Base-by-base conservation (phyloP, 1,139 yeast genomes). In the Arxiozyma telluris region DNA sequence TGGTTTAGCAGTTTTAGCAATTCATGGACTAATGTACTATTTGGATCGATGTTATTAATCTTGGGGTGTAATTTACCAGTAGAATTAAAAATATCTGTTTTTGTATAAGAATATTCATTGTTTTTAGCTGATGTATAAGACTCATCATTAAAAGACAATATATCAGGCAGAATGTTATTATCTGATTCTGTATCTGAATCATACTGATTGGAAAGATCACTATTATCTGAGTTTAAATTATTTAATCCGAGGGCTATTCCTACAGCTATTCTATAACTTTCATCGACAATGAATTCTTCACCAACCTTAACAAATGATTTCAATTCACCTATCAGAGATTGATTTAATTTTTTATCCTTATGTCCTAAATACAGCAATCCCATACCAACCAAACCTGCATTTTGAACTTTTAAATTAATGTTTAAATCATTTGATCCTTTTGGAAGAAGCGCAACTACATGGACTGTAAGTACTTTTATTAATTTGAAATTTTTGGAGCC, bases 391-490 rank as follows among this genome's bases (percentile, higher is more conserved):
- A 93, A 70, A 0, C 98, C 98, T 0, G 98, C 96, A 0, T 96
- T 83, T 68, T 93, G 98, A 8, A 93, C 96, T 39, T 82, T 76
- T 1, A 82, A 75, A 5, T 90, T 82, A 12, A 94, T 96, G 67
- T 93, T 89, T 63, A 93, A 76, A 66, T 90, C 96, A 55, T 87
- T 86, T 0, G 97, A 91, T 0, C 97, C 98, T 42, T 81, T 81
- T 0, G 99, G 99, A 34, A 94, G 73, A 44, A 94, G 72, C 0
- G 98, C 97, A 20, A 87, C 90, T 7, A 95, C 89, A 70, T 94
- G 98, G 11, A 94, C 96, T 1, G 96, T 86, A 50, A 94, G 73
- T 0, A 94, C 96, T 65, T 90, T 91, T 0, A 97, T 89, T 50
- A 94, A 73, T 63, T 89, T 90, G 50, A 84, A 76, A 72, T 93